Conservation (phyloP, 352 stramenopile species). For the Phytophthora multivora region DNA sequence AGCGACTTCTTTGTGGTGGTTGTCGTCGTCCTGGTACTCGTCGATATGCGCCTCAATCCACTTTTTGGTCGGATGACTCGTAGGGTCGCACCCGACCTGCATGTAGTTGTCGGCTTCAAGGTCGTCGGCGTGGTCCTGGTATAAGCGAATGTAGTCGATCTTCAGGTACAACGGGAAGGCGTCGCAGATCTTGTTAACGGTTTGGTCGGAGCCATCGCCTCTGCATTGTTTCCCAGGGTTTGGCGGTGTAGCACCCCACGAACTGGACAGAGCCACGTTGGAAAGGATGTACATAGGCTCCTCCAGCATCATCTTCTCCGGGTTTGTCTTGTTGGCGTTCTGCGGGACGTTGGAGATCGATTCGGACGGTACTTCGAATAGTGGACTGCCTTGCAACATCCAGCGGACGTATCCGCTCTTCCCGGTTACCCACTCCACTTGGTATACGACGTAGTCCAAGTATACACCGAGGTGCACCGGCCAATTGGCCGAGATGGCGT, state of each 20-base stretch:
- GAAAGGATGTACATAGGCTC: slow-evolving; percentile 65
- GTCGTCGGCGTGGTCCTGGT: slow-evolving; percentile 56
- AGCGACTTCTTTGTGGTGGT: slow-evolving; percentile 34
- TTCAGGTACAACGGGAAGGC: slow-evolving; percentile 63
- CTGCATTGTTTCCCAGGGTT: slow-evolving; percentile 39
- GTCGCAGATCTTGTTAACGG: slow-evolving; percentile 45
- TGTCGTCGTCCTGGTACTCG: slow-evolving; percentile 45
- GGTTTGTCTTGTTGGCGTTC: slow-evolving; percentile 44
- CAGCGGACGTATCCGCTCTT: slow-evolving; percentile 43
- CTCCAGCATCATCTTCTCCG: slow-evolving; percentile 45
- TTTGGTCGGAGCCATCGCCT: slow-evolving; percentile 27
- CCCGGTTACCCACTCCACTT: slow-evolving; percentile 39
- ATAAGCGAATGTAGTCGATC: slow-evolving; percentile 89
- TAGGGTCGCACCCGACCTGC: slow-evolving; percentile 42
- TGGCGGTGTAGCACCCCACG: slow-evolving; percentile 45
- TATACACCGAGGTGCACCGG: slow-evolving; percentile 68
- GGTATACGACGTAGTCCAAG: slow-evolving; percentile 50
- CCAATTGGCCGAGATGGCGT: slow-evolving; percentile 68
- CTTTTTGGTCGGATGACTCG: slow-evolving; percentile 42
- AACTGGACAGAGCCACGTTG: slow-evolving; percentile 53
- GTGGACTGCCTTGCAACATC: slow-evolving; percentile 71
- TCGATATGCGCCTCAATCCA: slow-evolving; percentile 48
- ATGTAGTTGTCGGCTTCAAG: slow-evolving; percentile 34
- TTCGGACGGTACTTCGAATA: slow-evolving; percentile 77
- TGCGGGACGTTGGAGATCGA: slow-evolving; percentile 45